Evolutionary conservation across 2,329 filamentous ascomycete species (phyloP).

Genomic region (Penicillium sp.): DNA sequence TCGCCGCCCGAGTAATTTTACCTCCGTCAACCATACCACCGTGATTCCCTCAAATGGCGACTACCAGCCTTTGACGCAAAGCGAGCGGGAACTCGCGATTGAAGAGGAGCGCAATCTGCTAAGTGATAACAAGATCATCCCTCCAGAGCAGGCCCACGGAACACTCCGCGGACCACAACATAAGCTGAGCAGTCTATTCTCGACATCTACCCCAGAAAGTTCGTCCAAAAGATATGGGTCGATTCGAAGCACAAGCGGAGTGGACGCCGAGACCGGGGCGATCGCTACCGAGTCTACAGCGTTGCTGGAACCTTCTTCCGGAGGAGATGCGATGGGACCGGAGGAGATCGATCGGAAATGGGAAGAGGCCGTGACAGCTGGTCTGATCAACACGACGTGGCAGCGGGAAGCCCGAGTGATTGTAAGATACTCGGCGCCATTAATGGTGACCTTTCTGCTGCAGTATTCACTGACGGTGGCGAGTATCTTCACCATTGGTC

Average conservation of each 20-base stretch:
- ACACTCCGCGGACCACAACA: constrained; percentile 20
- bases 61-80: constrained; percentile 48
- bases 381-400: constrained; percentile 86
- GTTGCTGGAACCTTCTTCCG: constrained; percentile 47
- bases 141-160: constrained; percentile 47
- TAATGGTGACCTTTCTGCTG: constrained; percentile 72
- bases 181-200: constrained; percentile 26
- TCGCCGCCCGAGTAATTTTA: constrained; percentile 73
- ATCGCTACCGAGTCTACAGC: constrained; percentile 48
- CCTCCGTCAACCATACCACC: constrained; percentile 67
- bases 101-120: constrained; percentile 59
- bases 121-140: constrained; percentile 59
- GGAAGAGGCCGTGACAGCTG: constrained; percentile 79
- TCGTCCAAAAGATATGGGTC: constrained; percentile 13
- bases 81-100: constrained; percentile 54
- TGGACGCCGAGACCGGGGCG: constrained; percentile 4
- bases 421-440: constrained; percentile 65
- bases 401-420: constrained; percentile 83
- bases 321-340: constrained; percentile 45
- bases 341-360: constrained; percentile 70
- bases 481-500: constrained; percentile 74
- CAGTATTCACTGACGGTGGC: constrained; percentile 84
- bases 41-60: constrained; percentile 56
- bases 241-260: constrained; percentile 2
- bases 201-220: constrained; percentile 13